A percentile compares a stretch with the other conserved stretches of the same genome.
phyloP scores from a whole-genome alignment of 176 grass and related monocot species.

The Miscanthus lutarioriparius region DNA sequence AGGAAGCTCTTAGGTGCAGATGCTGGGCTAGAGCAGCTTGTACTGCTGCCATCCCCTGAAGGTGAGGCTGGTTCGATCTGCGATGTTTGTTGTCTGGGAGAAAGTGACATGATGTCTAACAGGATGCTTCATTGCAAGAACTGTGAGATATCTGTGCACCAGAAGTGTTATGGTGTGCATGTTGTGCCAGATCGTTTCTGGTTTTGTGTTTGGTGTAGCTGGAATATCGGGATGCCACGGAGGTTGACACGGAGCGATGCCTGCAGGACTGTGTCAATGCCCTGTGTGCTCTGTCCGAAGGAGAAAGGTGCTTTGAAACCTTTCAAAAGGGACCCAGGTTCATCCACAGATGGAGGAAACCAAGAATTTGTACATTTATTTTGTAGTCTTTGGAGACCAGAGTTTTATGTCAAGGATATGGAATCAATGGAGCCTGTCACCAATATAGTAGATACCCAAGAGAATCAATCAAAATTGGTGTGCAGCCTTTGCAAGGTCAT shows the following conservation, averaged over 20 bases:
- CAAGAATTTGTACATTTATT: conserved; percentile 78
- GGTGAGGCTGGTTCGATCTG: conserved; percentile 48
- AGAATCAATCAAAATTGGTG: conserved; percentile 62
- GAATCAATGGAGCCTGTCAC: conserved; percentile 74
- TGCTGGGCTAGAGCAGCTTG: conserved; percentile 72
- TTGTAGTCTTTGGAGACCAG: conserved; percentile 89
- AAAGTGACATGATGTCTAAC: conserved; percentile 49
- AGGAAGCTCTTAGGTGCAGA: conserved; percentile 84
- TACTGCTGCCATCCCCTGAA: conserved; percentile 52
- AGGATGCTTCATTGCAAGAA: conserved; percentile 68
- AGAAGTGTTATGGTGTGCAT: conserved; percentile 98
- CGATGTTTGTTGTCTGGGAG: conserved; percentile 69
- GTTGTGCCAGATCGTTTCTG: conserved; percentile 51
- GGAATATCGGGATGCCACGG: conserved; percentile 35
- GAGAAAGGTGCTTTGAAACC: conserved; percentile 84
- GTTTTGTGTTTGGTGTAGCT: conserved; percentile 69
- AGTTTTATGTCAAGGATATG: conserved; percentile 64
- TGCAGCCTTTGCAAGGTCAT: conserved; percentile 90
- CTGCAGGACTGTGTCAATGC: conserved; percentile 29
- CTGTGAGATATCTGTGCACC: conserved; percentile 80
- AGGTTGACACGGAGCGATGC: conserved; percentile 47
- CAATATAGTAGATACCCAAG: conserved; percentile 53
- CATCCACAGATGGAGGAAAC: conserved; percentile 30
- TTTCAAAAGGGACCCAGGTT: conserved; percentile 44
- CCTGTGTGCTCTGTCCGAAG: conserved; percentile 86